Percentiles rank a stretch among this genome's conserved stretches.
phyloP scores from a whole-genome alignment of 768 basidiomycete species.

The Amanita rimosa region DNA sequence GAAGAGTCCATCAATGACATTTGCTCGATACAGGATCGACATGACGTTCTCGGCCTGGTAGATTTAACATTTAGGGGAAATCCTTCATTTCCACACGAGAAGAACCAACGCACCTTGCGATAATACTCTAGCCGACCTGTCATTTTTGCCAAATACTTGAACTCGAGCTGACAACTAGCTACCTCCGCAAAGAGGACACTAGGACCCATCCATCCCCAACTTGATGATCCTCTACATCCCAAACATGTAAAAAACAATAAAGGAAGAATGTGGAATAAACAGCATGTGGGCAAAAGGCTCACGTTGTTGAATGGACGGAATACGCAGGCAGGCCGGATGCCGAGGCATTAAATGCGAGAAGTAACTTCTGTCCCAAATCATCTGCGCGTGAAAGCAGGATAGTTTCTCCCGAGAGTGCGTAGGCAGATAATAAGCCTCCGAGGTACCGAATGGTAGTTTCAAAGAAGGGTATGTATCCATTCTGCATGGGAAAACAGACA shows the following conservation, averaged over 20 bases:
- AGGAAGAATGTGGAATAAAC: background rate
- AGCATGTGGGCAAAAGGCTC: constrained; percentile 8
- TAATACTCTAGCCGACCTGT: constrained; percentile 50
- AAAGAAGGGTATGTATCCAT: constrained; percentile 39
- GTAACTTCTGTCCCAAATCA: constrained; percentile 50
- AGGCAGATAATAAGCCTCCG: constrained; percentile 67
- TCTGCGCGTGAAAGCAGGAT: constrained; percentile 53
- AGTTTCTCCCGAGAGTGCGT: constrained; percentile 57
- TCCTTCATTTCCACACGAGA: background rate
- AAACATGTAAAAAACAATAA: background rate
- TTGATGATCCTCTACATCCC: constrained; percentile 21
- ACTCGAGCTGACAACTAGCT: constrained; percentile 58
- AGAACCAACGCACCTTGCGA: constrained; percentile 13
- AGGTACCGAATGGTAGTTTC: constrained; percentile 72
- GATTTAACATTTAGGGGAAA: background rate
- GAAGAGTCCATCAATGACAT: constrained; percentile 23
- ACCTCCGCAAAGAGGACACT: constrained; percentile 25
- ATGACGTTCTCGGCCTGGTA: constrained; percentile 25
- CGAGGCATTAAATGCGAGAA: constrained; percentile 53
- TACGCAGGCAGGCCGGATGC: constrained; percentile 52
- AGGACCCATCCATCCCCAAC: constrained; percentile 18
- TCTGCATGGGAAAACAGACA: constrained; percentile 12
- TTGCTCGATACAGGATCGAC: constrained; percentile 22
- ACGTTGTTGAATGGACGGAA: constrained; percentile 46
- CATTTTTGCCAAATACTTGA: constrained; percentile 61